Percentiles rank a stretch among this genome's conserved stretches.
phyloP scores from a whole-genome alignment of 306 rosid genomes.

The Canavalia gladiata region DNA sequence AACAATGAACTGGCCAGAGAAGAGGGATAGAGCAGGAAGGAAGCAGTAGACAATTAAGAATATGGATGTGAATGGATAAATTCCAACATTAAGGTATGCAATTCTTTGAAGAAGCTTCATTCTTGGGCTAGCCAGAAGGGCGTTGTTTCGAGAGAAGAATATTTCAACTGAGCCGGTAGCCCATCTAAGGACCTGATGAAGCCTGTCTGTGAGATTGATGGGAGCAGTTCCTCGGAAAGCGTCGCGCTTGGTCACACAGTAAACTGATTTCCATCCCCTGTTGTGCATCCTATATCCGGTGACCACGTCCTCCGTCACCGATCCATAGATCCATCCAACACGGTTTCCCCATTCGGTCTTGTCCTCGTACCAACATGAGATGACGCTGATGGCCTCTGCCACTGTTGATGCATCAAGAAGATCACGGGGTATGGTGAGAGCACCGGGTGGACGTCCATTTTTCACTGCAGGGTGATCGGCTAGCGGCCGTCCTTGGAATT shows the following conservation, averaged over 20 bases:
- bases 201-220: constrained; percentile 83
- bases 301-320: constrained; percentile 91
- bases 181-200: constrained; percentile 92
- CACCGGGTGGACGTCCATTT: constrained; percentile 94
- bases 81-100: constrained; percentile 92
- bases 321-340: constrained; percentile 94
- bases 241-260: constrained; percentile 88
- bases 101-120: constrained; percentile 88
- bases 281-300: constrained; percentile 92
- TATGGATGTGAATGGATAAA: constrained; percentile 91
- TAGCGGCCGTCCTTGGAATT: constrained; percentile 92
- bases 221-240: constrained; percentile 92
- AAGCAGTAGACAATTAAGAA: constrained; percentile 93
- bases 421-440: constrained; percentile 89
- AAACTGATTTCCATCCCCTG: constrained; percentile 90
- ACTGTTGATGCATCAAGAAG: constrained; percentile 94
- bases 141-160: constrained; percentile 92
- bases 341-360: constrained; percentile 96
- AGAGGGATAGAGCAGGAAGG: constrained; percentile 94
- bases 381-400: constrained; percentile 92
- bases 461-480: constrained; percentile 95
- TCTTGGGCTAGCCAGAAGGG: constrained; percentile 82
- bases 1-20: constrained; percentile 94
- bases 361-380: constrained; percentile 96
- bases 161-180: constrained; percentile 97